Evolutionary conservation across 1,284 basidiomycete genomes (phyloP), one percentile per base, ranked within the genome.

Genomic region (Trametes versicolor): DNA sequence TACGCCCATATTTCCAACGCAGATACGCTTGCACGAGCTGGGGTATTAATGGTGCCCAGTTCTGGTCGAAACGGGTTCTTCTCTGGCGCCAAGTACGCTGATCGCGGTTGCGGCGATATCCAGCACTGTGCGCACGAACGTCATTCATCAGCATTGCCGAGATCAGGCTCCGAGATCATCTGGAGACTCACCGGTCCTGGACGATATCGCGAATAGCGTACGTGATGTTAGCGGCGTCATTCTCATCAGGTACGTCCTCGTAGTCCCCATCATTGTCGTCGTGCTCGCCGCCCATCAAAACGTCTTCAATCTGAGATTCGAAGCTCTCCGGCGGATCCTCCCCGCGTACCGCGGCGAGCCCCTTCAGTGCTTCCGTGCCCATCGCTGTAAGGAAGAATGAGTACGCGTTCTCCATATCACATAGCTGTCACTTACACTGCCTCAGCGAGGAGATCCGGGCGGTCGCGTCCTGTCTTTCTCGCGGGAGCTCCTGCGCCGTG

Each of bases 141-240:
- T 27, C 8, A 45, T 19, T 45, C 8, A 19, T 45, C 41, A 21
- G 41, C 41, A 19, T 45, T 45, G 41, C 41, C 17, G 21, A 48
- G 41, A 6, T 4, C 15, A 21, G n/a, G n/a, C n/a, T n/a, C n/a
- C 47, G n/a, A 6, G 4, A 25, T 25, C 47, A 25, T 27, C n/a
- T n/a, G n/a, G n/a, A n/a, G n/a, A n/a, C 47, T 48, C 23, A 48
- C 47, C 47, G 47, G 4, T 25, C 47, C 47, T 48, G 47, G 47
- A 48, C 21, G 47, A 58, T 58, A 34, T 58, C 56, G 12, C 56
- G 56, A 9, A 58, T 47, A 17, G 56, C 56, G 25, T 47, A 13
- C 2, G 32, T 37, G 36, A 58, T 58, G 19, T 48, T 13, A 1
- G 47, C 29, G 2, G 23, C n/a, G 29, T 27, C 27, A 7, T 34